Evolutionary conservation across 768 basidiomycete species (phyloP).

Genomic region (Mycena pura): DNA sequence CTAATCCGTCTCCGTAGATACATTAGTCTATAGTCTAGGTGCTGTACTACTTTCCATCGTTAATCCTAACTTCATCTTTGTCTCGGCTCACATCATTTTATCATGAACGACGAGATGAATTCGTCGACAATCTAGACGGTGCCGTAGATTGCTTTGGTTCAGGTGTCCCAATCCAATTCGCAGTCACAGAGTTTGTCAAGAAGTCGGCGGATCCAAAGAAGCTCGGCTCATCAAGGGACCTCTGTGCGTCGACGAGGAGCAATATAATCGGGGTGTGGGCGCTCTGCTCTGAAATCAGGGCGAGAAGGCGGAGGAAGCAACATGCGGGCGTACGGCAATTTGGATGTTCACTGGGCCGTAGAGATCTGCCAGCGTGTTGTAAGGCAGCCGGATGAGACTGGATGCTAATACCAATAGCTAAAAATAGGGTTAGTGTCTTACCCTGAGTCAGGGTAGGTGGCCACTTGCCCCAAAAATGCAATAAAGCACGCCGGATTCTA

Average conservation of each 20-base stretch:
- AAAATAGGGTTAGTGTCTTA: neutral
- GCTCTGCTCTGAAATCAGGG: neutral
- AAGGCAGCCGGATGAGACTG: neutral
- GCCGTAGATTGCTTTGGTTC: neutral
- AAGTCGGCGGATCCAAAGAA: conserved; percentile 14
- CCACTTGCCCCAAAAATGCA: neutral
- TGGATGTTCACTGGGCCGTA: conserved; percentile 1
- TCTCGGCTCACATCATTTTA: neutral
- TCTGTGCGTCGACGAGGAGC: conserved; percentile 11
- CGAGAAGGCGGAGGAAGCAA: neutral
- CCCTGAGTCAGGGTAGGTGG: neutral
- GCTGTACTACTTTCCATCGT: neutral
- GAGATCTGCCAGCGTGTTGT: conserved; percentile 3
- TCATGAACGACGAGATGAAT: neutral
- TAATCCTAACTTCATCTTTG: neutral
- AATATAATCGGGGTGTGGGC: conserved; percentile 19
- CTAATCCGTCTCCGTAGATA: no score
- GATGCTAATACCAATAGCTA: neutral
- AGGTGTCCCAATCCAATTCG: neutral
- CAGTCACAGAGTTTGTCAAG: neutral
- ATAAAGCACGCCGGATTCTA: conserved; percentile 18
- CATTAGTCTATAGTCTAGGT: neutral
- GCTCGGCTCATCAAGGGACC: conserved; percentile 8
- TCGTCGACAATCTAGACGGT: neutral
- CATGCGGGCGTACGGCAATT: conserved; percentile 11